Evolutionary conservation across 305 asterid genomes (phyloP).

Genomic region (Stenogyne calaminthoides): DNA sequence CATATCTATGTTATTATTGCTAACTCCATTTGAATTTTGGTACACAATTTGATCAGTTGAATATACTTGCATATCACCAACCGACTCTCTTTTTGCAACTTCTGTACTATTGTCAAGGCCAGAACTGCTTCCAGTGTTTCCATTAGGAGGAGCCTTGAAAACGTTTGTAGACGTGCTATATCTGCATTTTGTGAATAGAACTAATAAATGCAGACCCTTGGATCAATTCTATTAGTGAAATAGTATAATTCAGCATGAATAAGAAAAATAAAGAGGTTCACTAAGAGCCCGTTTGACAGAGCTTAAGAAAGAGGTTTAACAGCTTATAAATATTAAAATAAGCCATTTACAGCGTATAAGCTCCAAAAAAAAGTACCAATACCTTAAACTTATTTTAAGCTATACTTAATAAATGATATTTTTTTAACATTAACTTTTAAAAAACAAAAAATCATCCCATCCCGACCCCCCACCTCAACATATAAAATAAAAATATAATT

Average conservation of each 20-base stretch:
- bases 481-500: too few relatives aligned
- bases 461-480: too few relatives aligned
- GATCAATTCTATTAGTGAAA: conserved; percentile 1
- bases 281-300: too few relatives aligned
- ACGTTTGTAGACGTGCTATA: conserved; percentile 59
- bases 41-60: conserved; percentile 35
- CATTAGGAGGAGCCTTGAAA: conserved; percentile 55
- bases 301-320: too few relatives aligned
- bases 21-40: conserved; percentile 53
- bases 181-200: conserved; percentile 50
- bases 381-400: too few relatives aligned
- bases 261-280: conserved; percentile 2
- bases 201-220: conserved; percentile 26
- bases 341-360: too few relatives aligned
- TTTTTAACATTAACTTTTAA: too few relatives aligned
- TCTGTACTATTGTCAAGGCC: conserved; percentile 49
- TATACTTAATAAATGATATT: too few relatives aligned
- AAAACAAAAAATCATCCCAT: too few relatives aligned
- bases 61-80: conserved; percentile 38
- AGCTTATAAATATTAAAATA: too few relatives aligned
- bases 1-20: conserved; percentile 55
- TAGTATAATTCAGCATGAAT: conserved; percentile 9
- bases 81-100: conserved; percentile 48
- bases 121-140: conserved; percentile 41
- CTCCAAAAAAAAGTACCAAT: too few relatives aligned